Base-by-base conservation (phyloP, 352 stramenopile species). In the Pythium biforme region DNA sequence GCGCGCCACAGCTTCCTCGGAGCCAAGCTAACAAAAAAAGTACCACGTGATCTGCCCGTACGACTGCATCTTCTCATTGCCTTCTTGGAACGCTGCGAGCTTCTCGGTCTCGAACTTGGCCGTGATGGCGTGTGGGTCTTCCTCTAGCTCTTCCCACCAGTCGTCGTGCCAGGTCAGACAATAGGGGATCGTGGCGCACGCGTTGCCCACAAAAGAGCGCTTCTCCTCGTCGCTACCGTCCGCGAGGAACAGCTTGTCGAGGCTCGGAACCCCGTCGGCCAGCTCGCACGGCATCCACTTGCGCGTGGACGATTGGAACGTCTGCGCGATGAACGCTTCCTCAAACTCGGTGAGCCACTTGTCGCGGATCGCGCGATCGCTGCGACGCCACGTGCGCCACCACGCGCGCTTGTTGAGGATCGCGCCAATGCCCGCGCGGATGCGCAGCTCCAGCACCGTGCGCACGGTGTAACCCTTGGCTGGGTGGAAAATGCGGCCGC, bases 291-390 rank as follows among this genome's bases (percentile, higher is more conserved):
- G 39, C 15, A 56, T 27, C 58, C 57, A 65, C 1, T 57, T 26
- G 25, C 40, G 19, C 10, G 73, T 63, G 14, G 66, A 69, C 53
- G 69, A 64, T 2, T 66, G 22, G 22, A 79, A 66, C 5, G 65
- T 68, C 14, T 70, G 49, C 29, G 51, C 40, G 37, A 78, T 43
- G 8, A 81, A 27, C 26, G 59, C 27, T 17, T 55, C 27, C 49
- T 74, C 65, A 10, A 82, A 60, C 52, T 81, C 74, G n/a, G n/a
- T 14, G 59, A 74, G 48, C 73, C 74, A 82, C 55, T 73, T 79
- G 45, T 59, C 39, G 11, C 60, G 53, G 23, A 82, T 67, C 9
- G 61, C 55, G 19, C 46, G 19, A 29, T 77, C 74, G 26, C 69
- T 40, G 22, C 73, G 64, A 12, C 62, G 53, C 53, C 50, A 68